Conservation (phyloP, 208 protist species). For the Trypanosoma scelopori region DNA sequence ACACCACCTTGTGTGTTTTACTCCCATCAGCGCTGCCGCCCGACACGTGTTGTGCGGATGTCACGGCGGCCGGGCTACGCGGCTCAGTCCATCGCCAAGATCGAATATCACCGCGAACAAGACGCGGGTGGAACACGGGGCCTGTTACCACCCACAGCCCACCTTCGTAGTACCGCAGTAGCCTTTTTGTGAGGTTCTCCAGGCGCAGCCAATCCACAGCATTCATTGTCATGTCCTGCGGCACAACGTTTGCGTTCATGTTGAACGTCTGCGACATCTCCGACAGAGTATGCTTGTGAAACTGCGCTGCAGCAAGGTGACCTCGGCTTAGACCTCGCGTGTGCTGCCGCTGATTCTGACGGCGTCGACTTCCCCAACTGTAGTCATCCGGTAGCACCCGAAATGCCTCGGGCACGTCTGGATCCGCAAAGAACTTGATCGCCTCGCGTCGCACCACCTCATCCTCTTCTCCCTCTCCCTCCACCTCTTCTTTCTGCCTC, state of each 20-base stretch:
- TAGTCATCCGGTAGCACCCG: slow-evolving; percentile 65
- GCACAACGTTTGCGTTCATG: slow-evolving; percentile 86
- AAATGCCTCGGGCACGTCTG: slow-evolving; percentile 53
- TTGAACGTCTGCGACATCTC: slow-evolving; percentile 85
- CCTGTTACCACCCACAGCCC: slow-evolving; percentile 50
- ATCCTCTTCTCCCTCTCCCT: slow-evolving; percentile 20
- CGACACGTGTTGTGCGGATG: neutral
- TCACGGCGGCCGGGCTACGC: slow-evolving; percentile 2
- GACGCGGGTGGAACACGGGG: slow-evolving; percentile 60
- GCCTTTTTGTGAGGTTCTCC: slow-evolving; percentile 65
- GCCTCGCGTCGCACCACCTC: slow-evolving; percentile 28
- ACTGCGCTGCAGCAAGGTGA: slow-evolving; percentile 81
- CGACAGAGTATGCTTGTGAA: slow-evolving; percentile 64
- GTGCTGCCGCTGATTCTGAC: neutral
- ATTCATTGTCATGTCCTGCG: slow-evolving; percentile 87
- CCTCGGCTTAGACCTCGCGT: slow-evolving; percentile 65
- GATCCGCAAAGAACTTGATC: slow-evolving; percentile 73
- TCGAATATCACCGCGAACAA: slow-evolving; percentile 40
- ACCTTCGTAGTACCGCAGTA: slow-evolving; percentile 24
- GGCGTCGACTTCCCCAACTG: slow-evolving; percentile 15
- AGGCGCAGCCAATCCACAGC: slow-evolving; percentile 80
- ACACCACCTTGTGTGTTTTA: slow-evolving; percentile 32
- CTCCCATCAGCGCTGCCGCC: neutral
- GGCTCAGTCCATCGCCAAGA: slow-evolving; percentile 19
- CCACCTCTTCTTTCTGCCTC: slow-evolving; percentile 13